Evolutionary conservation across 2,329 filamentous ascomycete genomes (phyloP), one percentile per base, ranked within the genome.

Genomic region (Pseudogymnoascus pannorum): DNA sequence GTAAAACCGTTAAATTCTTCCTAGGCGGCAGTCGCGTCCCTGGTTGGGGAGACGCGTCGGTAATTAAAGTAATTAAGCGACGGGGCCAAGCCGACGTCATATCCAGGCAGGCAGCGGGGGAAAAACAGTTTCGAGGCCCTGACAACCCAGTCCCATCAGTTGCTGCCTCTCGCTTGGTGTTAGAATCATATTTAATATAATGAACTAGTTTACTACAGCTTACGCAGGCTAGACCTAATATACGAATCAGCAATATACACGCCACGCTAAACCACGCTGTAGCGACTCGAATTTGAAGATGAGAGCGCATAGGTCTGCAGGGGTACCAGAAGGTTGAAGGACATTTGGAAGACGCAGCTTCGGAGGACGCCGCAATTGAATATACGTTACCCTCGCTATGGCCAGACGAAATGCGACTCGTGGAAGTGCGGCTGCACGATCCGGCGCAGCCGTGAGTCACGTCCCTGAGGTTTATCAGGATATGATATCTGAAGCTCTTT

Each of bases 401-500:
- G 48, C 48, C 26, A 54, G 9, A n/a, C 44, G 44, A 26, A 51
- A 29, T 3, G 7, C 44, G 11, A 3, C 48, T 20, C 26, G 26
- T 31, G 48, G 48, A 4, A 16, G 48, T 2, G 24, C n/a, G 16
- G 5, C 48, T 20, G 4, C 16, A 12, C 48, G 26, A 31, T 54
- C 48, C 48, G 48, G 26, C 14, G n/a, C 48, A 20, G 9, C 48
- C 48, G 44, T 16, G n/a, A 54, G 8, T 18, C 44, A 12, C 24
- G 71, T 79, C 9, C 76, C 76, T 11, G 72, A 74, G 59, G 72
- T 79, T 1, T 79, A 77, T 64, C 73, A 72, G 51, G 77, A 79
- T 40, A 74, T 80, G 75, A 69, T 80, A 24, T 69, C 71, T 33
- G 77, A 79, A 59, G 73, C 74, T 57, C 66, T 72, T 18, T 67